phyloP scores from a whole-genome alignment of 2,329 filamentous ascomycete genomes.

The Curvularia eragrostidis region DNA sequence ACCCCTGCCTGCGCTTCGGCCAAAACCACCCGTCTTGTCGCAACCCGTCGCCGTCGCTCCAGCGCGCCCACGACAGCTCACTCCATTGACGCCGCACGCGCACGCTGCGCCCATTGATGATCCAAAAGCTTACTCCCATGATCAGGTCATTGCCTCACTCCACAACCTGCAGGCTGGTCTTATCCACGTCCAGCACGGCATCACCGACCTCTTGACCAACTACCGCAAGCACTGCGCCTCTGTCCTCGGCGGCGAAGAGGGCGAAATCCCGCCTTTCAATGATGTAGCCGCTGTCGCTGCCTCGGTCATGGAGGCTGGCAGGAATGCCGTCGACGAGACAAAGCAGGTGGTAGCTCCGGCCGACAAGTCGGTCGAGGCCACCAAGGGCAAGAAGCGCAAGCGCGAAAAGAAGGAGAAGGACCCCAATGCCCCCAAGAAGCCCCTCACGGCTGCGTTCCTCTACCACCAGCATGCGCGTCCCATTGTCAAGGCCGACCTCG shows the following conservation, averaged over 20 bases:
- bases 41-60: conserved; percentile 7
- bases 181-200: conserved; percentile 57
- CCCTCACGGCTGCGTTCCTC: conserved; percentile 92
- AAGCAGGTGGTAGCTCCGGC: conserved; percentile 26
- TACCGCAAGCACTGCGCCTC: conserved; percentile 90
- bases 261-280: conserved; percentile 51
- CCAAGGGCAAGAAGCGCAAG: conserved; percentile 70
- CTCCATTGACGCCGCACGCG: conserved; percentile 9
- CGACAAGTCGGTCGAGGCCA: conserved; percentile 19
- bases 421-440: conserved; percentile 93
- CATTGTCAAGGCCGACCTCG: conserved; percentile 74
- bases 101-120: neutral
- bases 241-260: conserved; percentile 62
- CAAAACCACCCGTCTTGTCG: conserved; percentile 1
- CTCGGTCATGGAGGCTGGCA: conserved; percentile 39
- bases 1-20: conserved; percentile 16
- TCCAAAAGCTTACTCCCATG: conserved; percentile 16
- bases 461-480: conserved; percentile 89
- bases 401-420: conserved; percentile 79
- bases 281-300: conserved; percentile 40
- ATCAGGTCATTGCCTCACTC: conserved; percentile 76
- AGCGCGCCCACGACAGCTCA: conserved; percentile 24
- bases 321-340: conserved; percentile 31
- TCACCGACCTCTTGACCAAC: conserved; percentile 79
- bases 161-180: conserved; percentile 72